These are phyloP conservation scores for Geotrichum armillariae DNA, from an alignment of 1,139 yeast species.

Conservation along the genomic window DNA sequence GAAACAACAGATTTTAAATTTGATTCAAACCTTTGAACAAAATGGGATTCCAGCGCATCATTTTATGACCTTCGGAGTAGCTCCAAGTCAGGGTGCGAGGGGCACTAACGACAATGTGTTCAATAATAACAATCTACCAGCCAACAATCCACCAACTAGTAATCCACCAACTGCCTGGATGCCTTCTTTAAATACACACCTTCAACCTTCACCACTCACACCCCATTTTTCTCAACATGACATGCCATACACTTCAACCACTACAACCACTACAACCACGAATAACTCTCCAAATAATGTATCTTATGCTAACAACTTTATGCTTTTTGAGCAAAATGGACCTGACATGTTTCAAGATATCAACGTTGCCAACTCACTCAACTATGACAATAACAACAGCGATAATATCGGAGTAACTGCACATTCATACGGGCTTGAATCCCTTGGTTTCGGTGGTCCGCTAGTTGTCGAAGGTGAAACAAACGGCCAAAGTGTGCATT, in stretches of 20 bases:
- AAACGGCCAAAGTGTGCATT: neutral
- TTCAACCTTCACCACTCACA: neutral
- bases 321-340: conserved; percentile 17
- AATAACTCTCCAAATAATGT: conserved; percentile 10
- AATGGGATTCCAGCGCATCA: conserved; percentile 15
- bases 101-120: neutral
- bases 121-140: neutral
- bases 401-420: neutral
- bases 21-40: conserved; percentile 25
- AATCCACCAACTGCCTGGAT: neutral
- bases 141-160: neutral
- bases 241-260: neutral
- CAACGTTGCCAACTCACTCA: neutral
- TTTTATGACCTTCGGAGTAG: neutral
- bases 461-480: neutral
- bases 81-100: neutral
- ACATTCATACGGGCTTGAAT: neutral
- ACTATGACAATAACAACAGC: neutral
- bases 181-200: neutral
- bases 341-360: conserved; percentile 20
- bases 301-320: conserved; percentile 16
- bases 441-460: neutral
- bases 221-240: too few species aligned
- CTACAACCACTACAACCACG: neutral
- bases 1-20: conserved; percentile 24